Percentiles rank a stretch among this genome's conserved stretches.
These are phyloP conservation scores for Sugiyamaella floridensis DNA, from an alignment of 805 yeast species.

Conservation along the genomic window DNA sequence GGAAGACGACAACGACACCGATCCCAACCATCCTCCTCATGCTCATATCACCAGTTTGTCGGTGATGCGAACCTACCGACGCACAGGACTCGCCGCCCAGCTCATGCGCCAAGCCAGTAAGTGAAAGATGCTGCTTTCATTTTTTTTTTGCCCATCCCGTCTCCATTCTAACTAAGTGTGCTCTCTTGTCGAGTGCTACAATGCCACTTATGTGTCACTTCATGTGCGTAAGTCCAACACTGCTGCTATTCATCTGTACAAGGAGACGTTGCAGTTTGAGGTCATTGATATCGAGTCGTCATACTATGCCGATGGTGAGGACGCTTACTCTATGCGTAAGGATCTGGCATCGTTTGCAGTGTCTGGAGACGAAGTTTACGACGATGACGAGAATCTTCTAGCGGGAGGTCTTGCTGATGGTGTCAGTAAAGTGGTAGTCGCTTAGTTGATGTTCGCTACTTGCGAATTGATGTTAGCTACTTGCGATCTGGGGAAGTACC, in stretches of 20 bases:
- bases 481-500: no score
- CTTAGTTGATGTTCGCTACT: neutral
- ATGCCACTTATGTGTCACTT: conserved; percentile 75
- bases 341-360: conserved; percentile 34
- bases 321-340: conserved; percentile 92
- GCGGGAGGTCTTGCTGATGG: conserved; percentile 16
- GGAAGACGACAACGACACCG: conserved; percentile 64
- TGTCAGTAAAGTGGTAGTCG: neutral
- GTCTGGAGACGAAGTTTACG: conserved; percentile 14
- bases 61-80: conserved; percentile 91
- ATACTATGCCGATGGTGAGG: conserved; percentile 97
- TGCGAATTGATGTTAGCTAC: neutral
- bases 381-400: conserved; percentile 23
- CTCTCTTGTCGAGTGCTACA: conserved; percentile 73
- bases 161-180: conserved; percentile 55
- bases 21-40: conserved; percentile 35
- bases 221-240: conserved; percentile 91
- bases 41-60: conserved; percentile 93
- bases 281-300: conserved; percentile 73
- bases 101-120: conserved; percentile 44
- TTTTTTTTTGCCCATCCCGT: no score
- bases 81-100: conserved; percentile 91
- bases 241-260: conserved; percentile 89
- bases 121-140: neutral
- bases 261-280: conserved; percentile 77